Percentiles rank a stretch among this genome's conserved stretches.
Conservation (phyloP, 2,329 filamentous ascomycete genomes). For the Hypoxylon sp. region DNA sequence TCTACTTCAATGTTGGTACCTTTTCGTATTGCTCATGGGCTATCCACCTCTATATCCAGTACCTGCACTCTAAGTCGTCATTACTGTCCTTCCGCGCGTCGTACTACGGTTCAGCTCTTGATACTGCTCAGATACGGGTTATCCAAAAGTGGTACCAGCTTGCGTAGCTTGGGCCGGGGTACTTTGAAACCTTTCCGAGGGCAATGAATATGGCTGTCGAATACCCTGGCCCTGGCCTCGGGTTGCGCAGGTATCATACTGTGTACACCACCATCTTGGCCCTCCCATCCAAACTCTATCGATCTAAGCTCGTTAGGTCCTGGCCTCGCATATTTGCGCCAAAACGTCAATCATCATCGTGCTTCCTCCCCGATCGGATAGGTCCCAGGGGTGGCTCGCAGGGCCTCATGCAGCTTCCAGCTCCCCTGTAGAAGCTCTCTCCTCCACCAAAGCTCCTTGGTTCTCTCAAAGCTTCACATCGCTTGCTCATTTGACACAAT, state of each 20-base stretch:
- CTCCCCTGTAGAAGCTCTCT: slow-evolving; percentile 41
- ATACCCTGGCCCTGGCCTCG: slow-evolving; percentile 39
- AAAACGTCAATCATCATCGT: slow-evolving; percentile 35
- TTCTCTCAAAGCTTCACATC: slow-evolving; percentile 39
- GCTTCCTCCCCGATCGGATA: slow-evolving; percentile 44
- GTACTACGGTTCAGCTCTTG: slow-evolving; percentile 34
- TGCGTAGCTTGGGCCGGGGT: slow-evolving; percentile 42
- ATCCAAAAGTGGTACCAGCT: slow-evolving; percentile 37
- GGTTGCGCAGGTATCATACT: slow-evolving; percentile 35
- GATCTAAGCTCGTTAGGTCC: slow-evolving; percentile 35
- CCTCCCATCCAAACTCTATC: slow-evolving; percentile 34
- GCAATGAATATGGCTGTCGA: slow-evolving; percentile 39
- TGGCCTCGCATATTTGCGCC: slow-evolving; percentile 39
- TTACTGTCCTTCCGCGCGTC: too few relatives aligned
- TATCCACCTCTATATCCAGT: slow-evolving; percentile 21
- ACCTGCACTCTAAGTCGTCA: slow-evolving; percentile 2
- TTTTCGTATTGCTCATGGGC: slow-evolving; percentile 29
- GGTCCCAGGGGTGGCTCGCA: slow-evolving; percentile 34
- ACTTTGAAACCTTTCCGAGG: slow-evolving; percentile 42
- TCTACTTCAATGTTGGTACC: slow-evolving; percentile 25
- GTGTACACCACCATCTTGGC: slow-evolving; percentile 40
- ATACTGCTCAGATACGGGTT: slow-evolving; percentile 37
- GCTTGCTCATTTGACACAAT: slow-evolving; percentile 33
- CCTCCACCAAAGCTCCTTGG: slow-evolving; percentile 33
- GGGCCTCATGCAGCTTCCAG: slow-evolving; percentile 41